Evolutionary conservation across 345 rosid species (phyloP), one percentile per base, ranked within the genome.

Genomic region (Eucalyptus polybractea): DNA sequence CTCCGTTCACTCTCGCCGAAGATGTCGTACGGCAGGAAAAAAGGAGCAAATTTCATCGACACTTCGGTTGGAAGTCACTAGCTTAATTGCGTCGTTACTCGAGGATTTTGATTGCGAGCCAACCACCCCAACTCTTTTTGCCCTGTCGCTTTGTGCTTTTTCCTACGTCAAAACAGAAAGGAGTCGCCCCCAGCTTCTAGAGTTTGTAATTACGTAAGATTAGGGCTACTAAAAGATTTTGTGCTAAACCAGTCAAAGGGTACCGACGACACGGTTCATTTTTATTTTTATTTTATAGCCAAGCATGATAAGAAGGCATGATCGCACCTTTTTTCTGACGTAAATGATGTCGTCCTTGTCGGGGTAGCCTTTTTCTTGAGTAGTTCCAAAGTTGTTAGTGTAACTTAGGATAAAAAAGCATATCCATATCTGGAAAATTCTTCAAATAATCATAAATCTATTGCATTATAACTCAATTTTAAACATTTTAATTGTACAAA

Each of bases 391-490:
- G 65, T 58, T 0, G 13, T 58, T 6, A 58, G 12, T 5, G 6
- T 51, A 58, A 58, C 65, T 25, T 58, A 6, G n/a, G 13, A 51
- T 58, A 24, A 58, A 58, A 25, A 58, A 25, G 65, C n/a, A 58
- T 9, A 58, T 58, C 65, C 65, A 51, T 0, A 0, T 0, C 21
- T 6, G 2, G 0, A 51, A 51, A 6, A 1, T 16, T 51, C 2
- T 51, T 51, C 1, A 16, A 51, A 51, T 1, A 51, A 16, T 51
- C 4, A 51, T 51, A 51, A 16, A 51, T 3, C 3, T 16, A 51
- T 16, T 1, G 0, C 0, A 51, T 51, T 40, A 4, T 40, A 40
- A 51, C 1, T 51, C 2, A 3, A 0, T 1, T 1, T 16, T 51
- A 51, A 16, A 51, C 0, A 16, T 51, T 51, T 51, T 3, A 1